A percentile compares a stretch with the other conserved stretches of the same genome.
Evolutionary conservation across 371 early-diverging fungal species (phyloP).

Genomic region (Dichotomocladium elegans): DNA sequence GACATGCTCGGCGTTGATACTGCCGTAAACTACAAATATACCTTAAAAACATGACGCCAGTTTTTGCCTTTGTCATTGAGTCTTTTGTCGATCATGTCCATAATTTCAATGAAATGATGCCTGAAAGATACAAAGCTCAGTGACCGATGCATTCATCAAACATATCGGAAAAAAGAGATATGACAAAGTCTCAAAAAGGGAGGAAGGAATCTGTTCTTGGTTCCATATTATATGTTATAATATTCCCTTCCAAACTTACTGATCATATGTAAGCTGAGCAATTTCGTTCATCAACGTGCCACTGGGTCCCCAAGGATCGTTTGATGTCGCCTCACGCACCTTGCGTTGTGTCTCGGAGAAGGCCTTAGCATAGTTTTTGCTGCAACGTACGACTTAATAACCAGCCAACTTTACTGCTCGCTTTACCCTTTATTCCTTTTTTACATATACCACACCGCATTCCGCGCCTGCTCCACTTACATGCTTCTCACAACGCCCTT

Average conservation of each 20-base stretch:
- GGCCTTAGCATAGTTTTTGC: conserved; percentile 95
- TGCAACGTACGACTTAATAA: too few relatives aligned
- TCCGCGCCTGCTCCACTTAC: conserved; percentile 19
- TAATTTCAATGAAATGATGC: conserved; percentile 88
- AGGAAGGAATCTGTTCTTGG: too few relatives aligned
- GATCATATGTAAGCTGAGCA: conserved; percentile 80
- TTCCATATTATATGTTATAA: too few relatives aligned
- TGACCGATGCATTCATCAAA: neutral
- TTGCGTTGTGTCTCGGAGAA: conserved; percentile 94
- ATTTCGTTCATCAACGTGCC: conserved; percentile 87
- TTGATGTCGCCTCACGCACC: conserved; percentile 93
- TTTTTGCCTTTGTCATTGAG: conserved; percentile 96
- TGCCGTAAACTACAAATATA: conserved; percentile 17
- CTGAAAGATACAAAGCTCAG: conserved; percentile 39
- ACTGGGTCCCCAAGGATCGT: conserved; percentile 88
- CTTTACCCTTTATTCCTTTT: too few relatives aligned
- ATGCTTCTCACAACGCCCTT: conserved; percentile 48
- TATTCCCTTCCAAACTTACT: too few relatives aligned
- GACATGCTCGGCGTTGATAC: neutral
- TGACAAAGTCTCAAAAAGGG: too few relatives aligned
- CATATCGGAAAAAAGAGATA: neutral
- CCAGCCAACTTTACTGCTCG: too few relatives aligned
- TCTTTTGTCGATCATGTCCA: conserved; percentile 96
- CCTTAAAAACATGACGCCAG: conserved; percentile 98
- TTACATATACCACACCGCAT: neutral